Evolutionary conservation across 2,329 filamentous ascomycete species (phyloP).

Genomic region (Fusarium poae): DNA sequence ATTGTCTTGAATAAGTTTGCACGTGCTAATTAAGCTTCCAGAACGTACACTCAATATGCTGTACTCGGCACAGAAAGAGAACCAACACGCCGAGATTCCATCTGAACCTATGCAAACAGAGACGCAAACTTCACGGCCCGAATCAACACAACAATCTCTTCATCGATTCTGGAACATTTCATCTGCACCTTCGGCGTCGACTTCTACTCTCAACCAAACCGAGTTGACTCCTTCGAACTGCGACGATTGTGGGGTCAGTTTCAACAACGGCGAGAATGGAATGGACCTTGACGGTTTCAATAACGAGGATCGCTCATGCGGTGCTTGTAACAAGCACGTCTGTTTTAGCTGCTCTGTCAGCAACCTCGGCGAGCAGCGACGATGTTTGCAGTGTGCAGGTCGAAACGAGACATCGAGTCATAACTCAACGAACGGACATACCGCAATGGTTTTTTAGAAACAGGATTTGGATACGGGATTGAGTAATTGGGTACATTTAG

Average conservation of each 20-base stretch:
- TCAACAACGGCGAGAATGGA: conserved; percentile 46
- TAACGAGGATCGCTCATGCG: conserved; percentile 56
- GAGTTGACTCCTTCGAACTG: conserved; percentile 56
- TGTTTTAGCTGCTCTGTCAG: conserved; percentile 72
- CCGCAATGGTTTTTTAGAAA: conserved; percentile 44
- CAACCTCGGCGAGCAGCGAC: conserved; percentile 66
- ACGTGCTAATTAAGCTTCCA: conserved; percentile 49
- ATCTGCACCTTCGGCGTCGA: conserved; percentile 51
- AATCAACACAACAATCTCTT: conserved; percentile 62
- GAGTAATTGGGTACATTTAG: not conserved
- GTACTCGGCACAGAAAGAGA: conserved; percentile 65
- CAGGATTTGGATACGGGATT: not conserved
- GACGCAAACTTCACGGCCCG: conserved; percentile 12
- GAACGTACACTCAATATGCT: conserved; percentile 70
- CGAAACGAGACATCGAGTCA: conserved; percentile 45
- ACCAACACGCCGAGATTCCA: conserved; percentile 15
- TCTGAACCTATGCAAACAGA: conserved; percentile 25
- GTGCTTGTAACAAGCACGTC: conserved; percentile 66
- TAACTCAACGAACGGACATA: conserved; percentile 38
- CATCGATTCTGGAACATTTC: conserved; percentile 73
- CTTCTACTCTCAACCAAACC: conserved; percentile 36
- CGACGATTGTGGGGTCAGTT: conserved; percentile 64
- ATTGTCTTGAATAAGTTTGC: not conserved
- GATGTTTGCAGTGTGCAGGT: conserved; percentile 67
- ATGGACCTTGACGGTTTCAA: conserved; percentile 57